Conservation (phyloP, 768 basidiomycete species). For the Dendrothele bispora region DNA sequence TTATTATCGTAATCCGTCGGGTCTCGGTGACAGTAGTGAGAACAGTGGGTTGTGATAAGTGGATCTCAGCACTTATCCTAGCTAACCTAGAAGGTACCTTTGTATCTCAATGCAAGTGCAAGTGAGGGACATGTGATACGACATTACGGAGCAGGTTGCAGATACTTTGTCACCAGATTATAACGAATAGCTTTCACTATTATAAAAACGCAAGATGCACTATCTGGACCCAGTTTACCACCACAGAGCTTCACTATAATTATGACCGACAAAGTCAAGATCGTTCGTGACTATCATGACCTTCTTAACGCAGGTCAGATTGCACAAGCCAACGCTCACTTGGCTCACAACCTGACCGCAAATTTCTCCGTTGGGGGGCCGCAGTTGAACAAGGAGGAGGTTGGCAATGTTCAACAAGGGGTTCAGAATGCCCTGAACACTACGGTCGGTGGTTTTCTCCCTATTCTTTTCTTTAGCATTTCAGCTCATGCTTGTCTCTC, state of each 20-base stretch:
- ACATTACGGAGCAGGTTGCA: too few relatives aligned
- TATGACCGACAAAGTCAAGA: conserved; percentile 1
- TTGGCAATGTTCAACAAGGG: background rate
- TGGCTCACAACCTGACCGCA: background rate
- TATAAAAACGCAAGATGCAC: too few relatives aligned
- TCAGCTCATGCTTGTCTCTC: background rate
- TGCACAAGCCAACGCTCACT: background rate
- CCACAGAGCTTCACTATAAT: background rate
- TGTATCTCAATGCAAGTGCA: too few relatives aligned
- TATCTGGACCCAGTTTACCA: too few relatives aligned
- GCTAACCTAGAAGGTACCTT: too few relatives aligned
- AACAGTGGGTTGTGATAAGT: too few relatives aligned
- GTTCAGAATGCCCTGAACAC: background rate
- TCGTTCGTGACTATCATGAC: conserved; percentile 1
- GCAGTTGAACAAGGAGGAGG: conserved; percentile 2
- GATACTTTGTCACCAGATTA: too few relatives aligned
- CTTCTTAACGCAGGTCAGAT: conserved; percentile 1
- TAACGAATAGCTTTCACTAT: too few relatives aligned
- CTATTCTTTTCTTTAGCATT: background rate
- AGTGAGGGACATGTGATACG: too few relatives aligned
- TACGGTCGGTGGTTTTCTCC: background rate
- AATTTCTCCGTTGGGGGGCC: background rate
- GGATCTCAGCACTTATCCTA: too few relatives aligned
- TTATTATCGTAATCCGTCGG: too few relatives aligned
- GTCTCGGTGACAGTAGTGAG: too few relatives aligned